Evolutionary conservation across 2,329 filamentous ascomycete genomes (phyloP).

Genomic region (Polytolypa hystricis): DNA sequence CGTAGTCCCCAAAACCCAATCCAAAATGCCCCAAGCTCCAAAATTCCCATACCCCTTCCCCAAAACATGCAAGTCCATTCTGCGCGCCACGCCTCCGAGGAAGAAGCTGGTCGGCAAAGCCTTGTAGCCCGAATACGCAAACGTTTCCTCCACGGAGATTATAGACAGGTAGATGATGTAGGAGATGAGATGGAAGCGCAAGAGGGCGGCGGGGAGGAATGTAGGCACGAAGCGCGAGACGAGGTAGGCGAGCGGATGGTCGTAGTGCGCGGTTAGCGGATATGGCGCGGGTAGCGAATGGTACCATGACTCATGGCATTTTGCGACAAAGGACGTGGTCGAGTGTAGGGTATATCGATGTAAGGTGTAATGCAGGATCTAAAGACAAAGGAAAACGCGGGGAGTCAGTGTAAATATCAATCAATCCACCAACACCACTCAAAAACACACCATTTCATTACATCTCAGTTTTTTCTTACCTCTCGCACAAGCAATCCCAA

Average conservation of each 20-base stretch:
- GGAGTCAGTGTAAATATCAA: no score
- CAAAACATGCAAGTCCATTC: constrained; percentile 45
- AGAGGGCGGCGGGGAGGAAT: constrained; percentile 44
- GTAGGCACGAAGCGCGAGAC: constrained; percentile 45
- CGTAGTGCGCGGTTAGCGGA: constrained; percentile 48
- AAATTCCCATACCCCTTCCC: constrained; percentile 36
- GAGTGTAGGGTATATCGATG: constrained; percentile 63
- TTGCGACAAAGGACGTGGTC: constrained; percentile 43
- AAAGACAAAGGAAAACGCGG: no score
- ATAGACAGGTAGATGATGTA: constrained; percentile 45
- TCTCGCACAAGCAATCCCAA: constrained; percentile 47
- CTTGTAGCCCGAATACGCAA: constrained; percentile 50
- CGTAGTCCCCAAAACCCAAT: constrained; percentile 34
- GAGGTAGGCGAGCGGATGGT: constrained; percentile 47
- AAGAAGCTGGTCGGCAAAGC: constrained; percentile 48
- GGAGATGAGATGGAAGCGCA: constrained; percentile 51
- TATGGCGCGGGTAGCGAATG: constrained; percentile 44
- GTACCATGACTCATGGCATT: constrained; percentile 44
- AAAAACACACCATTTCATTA: no score
- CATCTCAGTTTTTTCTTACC: constrained; percentile 24
- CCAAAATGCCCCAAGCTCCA: constrained; percentile 35
- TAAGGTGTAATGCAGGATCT: constrained; percentile 59
- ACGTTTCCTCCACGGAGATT: constrained; percentile 49
- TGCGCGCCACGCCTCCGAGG: constrained; percentile 46
- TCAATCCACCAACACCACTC: no score